Conservation (phyloP, 352 stramenopile species). For the Phytophthora fragariaefolia region DNA sequence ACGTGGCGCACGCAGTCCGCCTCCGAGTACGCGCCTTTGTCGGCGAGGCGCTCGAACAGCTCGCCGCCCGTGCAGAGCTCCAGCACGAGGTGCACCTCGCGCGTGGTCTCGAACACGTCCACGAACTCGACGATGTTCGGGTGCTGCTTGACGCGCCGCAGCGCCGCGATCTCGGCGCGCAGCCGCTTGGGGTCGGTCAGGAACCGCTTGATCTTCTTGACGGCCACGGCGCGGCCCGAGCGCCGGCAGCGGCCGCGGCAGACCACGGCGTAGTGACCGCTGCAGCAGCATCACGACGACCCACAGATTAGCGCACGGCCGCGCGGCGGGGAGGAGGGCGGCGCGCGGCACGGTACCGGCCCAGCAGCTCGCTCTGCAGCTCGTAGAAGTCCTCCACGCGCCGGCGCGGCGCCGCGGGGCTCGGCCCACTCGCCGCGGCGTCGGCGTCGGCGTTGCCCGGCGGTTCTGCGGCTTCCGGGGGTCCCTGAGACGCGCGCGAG, state of each 20-base stretch:
- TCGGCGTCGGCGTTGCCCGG: background rate
- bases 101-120: conserved; percentile 81
- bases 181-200: conserved; percentile 76
- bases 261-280: conserved; percentile 77
- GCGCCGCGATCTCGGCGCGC: conserved; percentile 64
- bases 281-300: conserved; percentile 24
- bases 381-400: conserved; percentile 69
- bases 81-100: conserved; percentile 81
- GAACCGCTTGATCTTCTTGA: conserved; percentile 89
- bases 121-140: conserved; percentile 83
- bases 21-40: conserved; percentile 86
- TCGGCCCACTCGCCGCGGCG: background rate
- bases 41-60: conserved; percentile 80
- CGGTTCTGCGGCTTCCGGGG: background rate
- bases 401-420: conserved; percentile 32
- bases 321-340: background rate
- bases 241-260: conserved; percentile 57
- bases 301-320: background rate
- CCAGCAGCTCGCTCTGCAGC: conserved; percentile 53
- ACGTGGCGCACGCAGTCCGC: conserved; percentile 81
- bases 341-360: conserved; percentile 39
- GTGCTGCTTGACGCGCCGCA: conserved; percentile 65
- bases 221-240: conserved; percentile 62
- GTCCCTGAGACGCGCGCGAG: background rate
- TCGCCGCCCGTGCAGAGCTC: conserved; percentile 85